A percentile compares a stretch with the other conserved stretches of the same genome.
phyloP scores from a whole-genome alignment of 2,329 filamentous ascomycete genomes.

The Ceratocystis eucalypticola region DNA sequence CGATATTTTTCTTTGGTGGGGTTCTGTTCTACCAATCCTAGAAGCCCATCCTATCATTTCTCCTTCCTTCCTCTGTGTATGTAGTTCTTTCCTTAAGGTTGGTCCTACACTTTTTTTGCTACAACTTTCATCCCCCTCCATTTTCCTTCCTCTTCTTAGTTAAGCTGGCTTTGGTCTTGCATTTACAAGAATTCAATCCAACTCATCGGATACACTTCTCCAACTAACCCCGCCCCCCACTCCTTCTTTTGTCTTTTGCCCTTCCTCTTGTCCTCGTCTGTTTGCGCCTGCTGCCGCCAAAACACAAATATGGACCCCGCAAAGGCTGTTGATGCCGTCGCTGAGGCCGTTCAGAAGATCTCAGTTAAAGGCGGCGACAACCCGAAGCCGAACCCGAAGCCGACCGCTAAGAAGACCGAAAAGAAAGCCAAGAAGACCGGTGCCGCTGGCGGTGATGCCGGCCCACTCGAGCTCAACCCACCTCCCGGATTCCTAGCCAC shows the following conservation, averaged over 20 bases:
- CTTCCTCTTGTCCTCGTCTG: not conserved
- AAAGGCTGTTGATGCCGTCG: conserved; percentile 35
- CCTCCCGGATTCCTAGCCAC: conserved; percentile 68
- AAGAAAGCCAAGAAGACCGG: conserved; percentile 34
- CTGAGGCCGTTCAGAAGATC: conserved; percentile 48
- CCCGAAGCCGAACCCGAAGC: conserved; percentile 12
- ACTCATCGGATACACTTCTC: not conserved
- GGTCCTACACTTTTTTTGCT: not conserved
- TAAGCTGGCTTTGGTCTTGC: not conserved
- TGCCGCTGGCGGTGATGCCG: conserved; percentile 26
- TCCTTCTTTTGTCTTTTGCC: not conserved
- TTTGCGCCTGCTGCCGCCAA: not conserved
- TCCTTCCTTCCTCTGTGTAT: not conserved
- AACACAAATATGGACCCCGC: conserved; percentile 33
- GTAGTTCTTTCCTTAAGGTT: not conserved
- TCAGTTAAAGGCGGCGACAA: conserved; percentile 34
- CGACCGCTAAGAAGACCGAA: conserved; percentile 33
- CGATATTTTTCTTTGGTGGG: conserved; percentile 10
- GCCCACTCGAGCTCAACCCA: conserved; percentile 36
- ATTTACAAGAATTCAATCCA: not conserved
- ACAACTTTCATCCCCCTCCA: not conserved
- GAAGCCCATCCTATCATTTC: not conserved
- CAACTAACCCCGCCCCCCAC: not conserved
- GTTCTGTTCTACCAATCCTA: not conserved
- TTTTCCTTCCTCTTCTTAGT: not conserved